A percentile compares a stretch with the other conserved stretches of the same genome.
Conservation (phyloP, 2,329 filamentous ascomycete species). For the Penicillium polonicum region DNA sequence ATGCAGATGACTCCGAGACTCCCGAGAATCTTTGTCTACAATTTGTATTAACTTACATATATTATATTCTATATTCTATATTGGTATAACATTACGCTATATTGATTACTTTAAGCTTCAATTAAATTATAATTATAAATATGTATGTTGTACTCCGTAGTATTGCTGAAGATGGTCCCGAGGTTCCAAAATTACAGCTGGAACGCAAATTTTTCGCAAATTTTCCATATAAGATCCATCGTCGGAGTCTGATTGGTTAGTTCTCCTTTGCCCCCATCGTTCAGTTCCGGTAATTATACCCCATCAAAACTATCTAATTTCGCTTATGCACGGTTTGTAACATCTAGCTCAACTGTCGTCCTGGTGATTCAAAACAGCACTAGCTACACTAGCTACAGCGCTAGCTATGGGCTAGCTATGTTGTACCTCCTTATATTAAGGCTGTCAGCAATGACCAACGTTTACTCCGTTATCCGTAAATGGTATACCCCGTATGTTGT, state of each 20-base stretch:
- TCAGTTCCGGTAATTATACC: constrained; percentile 15
- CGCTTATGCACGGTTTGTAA: constrained; percentile 22
- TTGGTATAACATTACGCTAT: background rate
- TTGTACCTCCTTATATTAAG: background rate
- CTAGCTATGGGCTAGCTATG: no score
- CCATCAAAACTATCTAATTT: constrained; percentile 32
- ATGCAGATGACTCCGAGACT: constrained; percentile 1
- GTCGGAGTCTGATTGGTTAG: constrained; percentile 20
- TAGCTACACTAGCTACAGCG: background rate
- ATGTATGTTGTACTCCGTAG: background rate
- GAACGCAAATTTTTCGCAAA: constrained; percentile 6
- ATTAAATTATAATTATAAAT: background rate
- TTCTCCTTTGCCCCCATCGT: constrained; percentile 13
- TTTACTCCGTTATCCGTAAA: background rate
- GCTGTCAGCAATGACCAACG: background rate
- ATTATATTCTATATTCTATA: background rate
- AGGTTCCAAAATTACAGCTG: background rate
- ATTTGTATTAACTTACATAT: background rate
- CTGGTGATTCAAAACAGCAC: constrained; percentile 2
- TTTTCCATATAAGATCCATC: constrained; percentile 22
- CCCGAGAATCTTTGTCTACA: background rate
- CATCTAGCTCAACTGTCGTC: constrained; percentile 11
- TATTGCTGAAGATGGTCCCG: no score
- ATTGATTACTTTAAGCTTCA: background rate
- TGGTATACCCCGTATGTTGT: background rate